Percentiles rank a stretch among this genome's conserved stretches.
Conservation (phyloP, 2,329 filamentous ascomycete genomes). For the Trichoderma sp. region DNA sequence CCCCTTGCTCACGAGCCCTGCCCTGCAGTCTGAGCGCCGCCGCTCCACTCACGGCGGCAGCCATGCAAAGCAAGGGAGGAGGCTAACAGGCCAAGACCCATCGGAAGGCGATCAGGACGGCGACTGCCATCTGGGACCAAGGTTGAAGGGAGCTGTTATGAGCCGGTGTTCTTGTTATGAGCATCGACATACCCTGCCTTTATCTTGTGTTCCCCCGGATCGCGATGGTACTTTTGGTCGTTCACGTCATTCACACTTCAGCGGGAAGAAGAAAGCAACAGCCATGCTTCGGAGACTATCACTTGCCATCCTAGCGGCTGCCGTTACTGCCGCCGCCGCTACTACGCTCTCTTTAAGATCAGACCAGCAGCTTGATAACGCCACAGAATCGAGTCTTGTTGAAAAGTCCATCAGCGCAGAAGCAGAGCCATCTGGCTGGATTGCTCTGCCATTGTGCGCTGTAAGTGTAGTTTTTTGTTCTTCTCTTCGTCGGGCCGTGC, state of each 20-base stretch:
- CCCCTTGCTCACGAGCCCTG: background rate
- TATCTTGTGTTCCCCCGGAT: background rate
- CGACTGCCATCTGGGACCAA: background rate
- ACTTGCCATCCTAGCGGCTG: background rate
- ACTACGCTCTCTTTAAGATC: background rate
- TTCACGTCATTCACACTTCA: background rate
- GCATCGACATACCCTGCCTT: background rate
- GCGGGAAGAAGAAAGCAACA: background rate
- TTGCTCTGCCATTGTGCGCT: slow-evolving; percentile 9
- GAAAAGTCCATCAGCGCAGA: background rate
- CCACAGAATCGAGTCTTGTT: background rate
- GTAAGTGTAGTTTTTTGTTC: background rate
- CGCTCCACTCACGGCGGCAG: slow-evolving; percentile 1
- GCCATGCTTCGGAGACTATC: slow-evolving; percentile 12
- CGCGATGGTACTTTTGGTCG: background rate
- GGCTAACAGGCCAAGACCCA: background rate
- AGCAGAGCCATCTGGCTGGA: background rate
- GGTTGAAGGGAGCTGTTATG: background rate
- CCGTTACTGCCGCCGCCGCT: background rate
- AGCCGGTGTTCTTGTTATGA: background rate
- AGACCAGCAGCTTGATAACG: background rate
- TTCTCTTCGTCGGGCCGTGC: background rate
- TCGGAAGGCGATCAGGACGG: background rate
- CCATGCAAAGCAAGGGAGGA: slow-evolving; percentile 10
- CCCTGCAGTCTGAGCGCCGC: slow-evolving; percentile 9